Evolutionary conservation across 345 rosid species (phyloP), one percentile per base, ranked within the genome.

Genomic region (Eutrema yunnanense): DNA sequence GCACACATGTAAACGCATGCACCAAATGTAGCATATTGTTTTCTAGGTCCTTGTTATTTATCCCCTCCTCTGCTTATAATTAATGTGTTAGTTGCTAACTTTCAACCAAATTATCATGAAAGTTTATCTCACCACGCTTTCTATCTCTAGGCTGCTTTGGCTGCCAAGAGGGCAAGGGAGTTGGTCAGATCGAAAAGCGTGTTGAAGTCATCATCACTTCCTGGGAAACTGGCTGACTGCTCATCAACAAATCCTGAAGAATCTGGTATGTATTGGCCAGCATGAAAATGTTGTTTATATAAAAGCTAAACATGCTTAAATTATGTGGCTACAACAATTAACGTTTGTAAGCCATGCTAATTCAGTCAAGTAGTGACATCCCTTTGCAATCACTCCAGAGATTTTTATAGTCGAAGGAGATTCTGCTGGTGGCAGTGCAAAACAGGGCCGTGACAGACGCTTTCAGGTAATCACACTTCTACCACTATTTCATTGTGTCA

Each of bases 371-470:
- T 54, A 67, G 2, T 75, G 36, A 76, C 66, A 64, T 63, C 38
- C 53, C 16, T 71, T 57, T 50, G 42, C 62, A 41, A 64, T 50
- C 26, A 49, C 47, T 82, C 56, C 84, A 95, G 99, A 95, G 79
- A 95, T 95, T 73, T 95, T 95, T 73, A 92, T 95, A 64, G 99
- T 95, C 5, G 99, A 95, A 80, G 99, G 99, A 53, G 98, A 95
- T 80, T 95, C 99, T 42, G 99, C 99, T 49, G 99, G 99, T 49
- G 98, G 98, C 73, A 95, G 99, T 84, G 99, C 99, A 67, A 95
- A 95, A 81, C 99, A 92, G 69, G 99, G 99, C 62, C 97, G 99
- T 60, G 98, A 95, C 80, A 85, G 99, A 76, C 88, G 96, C 37
- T 92, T 92, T 81, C 99, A 95, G 99, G 99, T 92, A 76, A 82